phyloP scores from a whole-genome alignment of 805 yeast species.

The Ogataea neopini region DNA sequence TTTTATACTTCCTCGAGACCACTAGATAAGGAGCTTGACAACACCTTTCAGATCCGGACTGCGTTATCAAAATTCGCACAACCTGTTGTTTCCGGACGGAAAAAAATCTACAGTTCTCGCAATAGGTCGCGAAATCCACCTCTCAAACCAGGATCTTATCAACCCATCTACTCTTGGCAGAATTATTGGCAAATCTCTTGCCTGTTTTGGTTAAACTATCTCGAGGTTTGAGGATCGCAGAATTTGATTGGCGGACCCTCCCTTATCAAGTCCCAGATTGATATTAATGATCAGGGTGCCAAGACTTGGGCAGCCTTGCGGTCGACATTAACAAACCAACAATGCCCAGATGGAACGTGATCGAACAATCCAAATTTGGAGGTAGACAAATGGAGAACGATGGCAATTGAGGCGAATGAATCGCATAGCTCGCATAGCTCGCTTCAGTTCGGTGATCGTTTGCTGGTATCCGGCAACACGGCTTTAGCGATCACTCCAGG shows the following conservation, averaged over 20 bases:
- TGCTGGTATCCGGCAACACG: too few species aligned
- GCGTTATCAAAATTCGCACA: not conserved
- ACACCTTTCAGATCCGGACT: not conserved
- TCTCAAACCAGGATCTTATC: not conserved
- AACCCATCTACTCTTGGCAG: not conserved
- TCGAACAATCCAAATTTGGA: not conserved
- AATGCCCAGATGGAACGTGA: too few species aligned
- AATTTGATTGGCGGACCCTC: not conserved
- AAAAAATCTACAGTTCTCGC: not conserved
- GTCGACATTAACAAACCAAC: too few species aligned
- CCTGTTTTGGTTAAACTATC: not conserved
- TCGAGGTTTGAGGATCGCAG: not conserved
- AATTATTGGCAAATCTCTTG: not conserved
- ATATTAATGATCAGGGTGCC: not conserved
- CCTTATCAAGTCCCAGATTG: too few species aligned
- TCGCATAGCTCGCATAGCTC: too few species aligned
- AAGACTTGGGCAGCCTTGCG: too few species aligned
- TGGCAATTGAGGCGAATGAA: not conserved
- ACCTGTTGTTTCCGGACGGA: constrained; percentile 1
- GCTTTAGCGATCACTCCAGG: too few species aligned
- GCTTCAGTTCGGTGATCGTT: too few species aligned
- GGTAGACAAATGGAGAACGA: not conserved
- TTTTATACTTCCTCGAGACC: not conserved
- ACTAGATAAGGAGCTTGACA: not conserved
- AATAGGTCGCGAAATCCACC: not conserved